Evolutionary conservation across 2,329 filamentous ascomycete genomes (phyloP).

Genomic region (Alternaria brassicicola): DNA sequence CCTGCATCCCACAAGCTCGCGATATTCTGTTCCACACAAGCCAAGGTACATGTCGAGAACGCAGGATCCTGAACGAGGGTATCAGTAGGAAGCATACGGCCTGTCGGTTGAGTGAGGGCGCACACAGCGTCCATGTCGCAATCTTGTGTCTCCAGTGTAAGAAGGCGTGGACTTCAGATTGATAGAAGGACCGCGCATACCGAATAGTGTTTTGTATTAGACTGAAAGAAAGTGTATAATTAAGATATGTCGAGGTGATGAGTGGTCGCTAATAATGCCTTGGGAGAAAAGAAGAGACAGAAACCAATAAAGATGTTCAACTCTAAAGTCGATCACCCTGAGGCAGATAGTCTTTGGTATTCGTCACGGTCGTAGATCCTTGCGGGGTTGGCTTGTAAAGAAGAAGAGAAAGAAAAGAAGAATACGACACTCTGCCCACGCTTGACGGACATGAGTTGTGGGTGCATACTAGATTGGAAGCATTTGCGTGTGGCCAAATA

Average conservation of each 20-base stretch:
- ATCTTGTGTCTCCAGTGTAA: neutral
- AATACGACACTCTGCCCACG: constrained; percentile 30
- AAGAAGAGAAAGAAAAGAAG: constrained; percentile 27
- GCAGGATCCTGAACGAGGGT: neutral
- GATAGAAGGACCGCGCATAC: constrained; percentile 38
- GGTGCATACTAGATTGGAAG: constrained; percentile 28
- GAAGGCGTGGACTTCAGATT: neutral
- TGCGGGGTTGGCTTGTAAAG: constrained; percentile 33
- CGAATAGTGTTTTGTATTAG: constrained; percentile 39
- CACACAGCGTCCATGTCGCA: neutral
- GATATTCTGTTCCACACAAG: neutral
- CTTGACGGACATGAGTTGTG: constrained; percentile 21
- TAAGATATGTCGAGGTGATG: constrained; percentile 23
- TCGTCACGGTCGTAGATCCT: constrained; percentile 47
- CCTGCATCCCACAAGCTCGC: neutral
- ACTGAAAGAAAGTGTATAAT: constrained; percentile 20
- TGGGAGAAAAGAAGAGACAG: constrained; percentile 11
- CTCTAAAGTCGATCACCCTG: constrained; percentile 48
- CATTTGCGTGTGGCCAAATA: constrained; percentile 26
- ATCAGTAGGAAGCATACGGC: neutral
- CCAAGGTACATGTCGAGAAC: neutral
- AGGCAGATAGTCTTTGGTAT: constrained; percentile 49
- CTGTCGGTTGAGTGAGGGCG: neutral
- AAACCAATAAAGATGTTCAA: constrained; percentile 46
- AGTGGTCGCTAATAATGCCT: constrained; percentile 14